Evolutionary conservation across 2,329 filamentous ascomycete species (phyloP).

Genomic region (Fusarium beomiforme): DNA sequence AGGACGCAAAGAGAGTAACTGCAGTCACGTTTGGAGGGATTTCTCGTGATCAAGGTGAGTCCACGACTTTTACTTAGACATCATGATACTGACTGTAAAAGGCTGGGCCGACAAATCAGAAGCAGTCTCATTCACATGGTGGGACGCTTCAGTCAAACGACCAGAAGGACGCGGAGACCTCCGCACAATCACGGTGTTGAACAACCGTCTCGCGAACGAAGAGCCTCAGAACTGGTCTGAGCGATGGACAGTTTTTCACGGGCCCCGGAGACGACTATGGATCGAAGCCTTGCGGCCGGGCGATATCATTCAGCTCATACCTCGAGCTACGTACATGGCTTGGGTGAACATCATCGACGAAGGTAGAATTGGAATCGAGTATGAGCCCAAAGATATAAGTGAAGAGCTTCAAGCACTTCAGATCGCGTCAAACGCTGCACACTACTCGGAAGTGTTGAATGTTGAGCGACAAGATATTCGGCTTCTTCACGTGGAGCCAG

Average conservation of each 20-base stretch:
- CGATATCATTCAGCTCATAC: slow-evolving; percentile 24
- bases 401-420: background rate
- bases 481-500: slow-evolving; percentile 13
- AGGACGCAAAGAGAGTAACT: slow-evolving; percentile 15
- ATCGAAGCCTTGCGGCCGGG: slow-evolving; percentile 20
- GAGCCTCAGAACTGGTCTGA: slow-evolving; percentile 5
- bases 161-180: slow-evolving; percentile 28
- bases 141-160: slow-evolving; percentile 22
- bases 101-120: slow-evolving; percentile 28
- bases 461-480: slow-evolving; percentile 9
- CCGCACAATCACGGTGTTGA: slow-evolving; percentile 6
- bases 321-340: slow-evolving; percentile 26
- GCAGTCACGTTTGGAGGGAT: slow-evolving; percentile 15
- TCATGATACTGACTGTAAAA: too few species aligned
- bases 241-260: background rate
- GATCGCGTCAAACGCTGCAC: background rate
- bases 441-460: background rate
- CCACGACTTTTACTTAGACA: too few species aligned
- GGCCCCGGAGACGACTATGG: slow-evolving; percentile 12
- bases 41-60: slow-evolving; percentile 26
- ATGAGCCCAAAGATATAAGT: background rate
- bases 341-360: slow-evolving; percentile 33
- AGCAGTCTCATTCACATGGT: slow-evolving; percentile 26
- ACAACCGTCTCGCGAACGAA: slow-evolving; percentile 16
- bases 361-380: slow-evolving; percentile 23